Percentiles rank a stretch among this genome's conserved stretches.
These are phyloP conservation scores for Hansenula sp. DNA, from an alignment of 1,139 yeast genomes.

Conservation along the genomic window DNA sequence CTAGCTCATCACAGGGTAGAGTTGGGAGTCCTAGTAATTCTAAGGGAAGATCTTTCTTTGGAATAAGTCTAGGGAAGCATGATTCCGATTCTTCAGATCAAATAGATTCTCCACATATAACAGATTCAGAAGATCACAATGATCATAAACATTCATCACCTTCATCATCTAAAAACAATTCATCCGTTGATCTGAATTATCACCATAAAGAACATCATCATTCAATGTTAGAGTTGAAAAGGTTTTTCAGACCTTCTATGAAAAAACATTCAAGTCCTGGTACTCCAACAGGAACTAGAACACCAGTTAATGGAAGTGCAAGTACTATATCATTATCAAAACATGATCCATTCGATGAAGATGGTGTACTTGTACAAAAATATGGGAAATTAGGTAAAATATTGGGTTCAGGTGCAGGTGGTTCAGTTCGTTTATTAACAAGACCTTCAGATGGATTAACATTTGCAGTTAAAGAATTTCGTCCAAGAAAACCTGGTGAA, in stretches of 20 bases:
- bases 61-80: constrained; percentile 5
- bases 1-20: background rate
- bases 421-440: constrained; percentile 82
- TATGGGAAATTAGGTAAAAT: constrained; percentile 89
- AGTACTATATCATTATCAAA: constrained; percentile 23
- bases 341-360: constrained; percentile 42
- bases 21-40: background rate
- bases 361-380: constrained; percentile 69
- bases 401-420: constrained; percentile 97
- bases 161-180: background rate
- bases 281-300: background rate
- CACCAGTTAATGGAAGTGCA: constrained; percentile 7
- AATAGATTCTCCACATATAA: background rate
- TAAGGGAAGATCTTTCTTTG: constrained; percentile 4
- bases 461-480: constrained; percentile 95
- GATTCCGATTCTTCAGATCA: constrained; percentile 2
- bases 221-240: constrained; percentile 72
- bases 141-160: background rate
- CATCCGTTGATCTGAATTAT: background rate
- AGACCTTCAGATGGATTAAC: constrained; percentile 79
- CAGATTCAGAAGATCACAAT: background rate
- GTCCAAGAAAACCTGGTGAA: constrained; percentile 82
- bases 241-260: constrained; percentile 51
- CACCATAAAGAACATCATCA: constrained; percentile 28
- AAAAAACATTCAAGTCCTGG: constrained; percentile 30